Evolutionary conservation across 306 rosid species (phyloP).

Genomic region (Styphnolobium japonicum): DNA sequence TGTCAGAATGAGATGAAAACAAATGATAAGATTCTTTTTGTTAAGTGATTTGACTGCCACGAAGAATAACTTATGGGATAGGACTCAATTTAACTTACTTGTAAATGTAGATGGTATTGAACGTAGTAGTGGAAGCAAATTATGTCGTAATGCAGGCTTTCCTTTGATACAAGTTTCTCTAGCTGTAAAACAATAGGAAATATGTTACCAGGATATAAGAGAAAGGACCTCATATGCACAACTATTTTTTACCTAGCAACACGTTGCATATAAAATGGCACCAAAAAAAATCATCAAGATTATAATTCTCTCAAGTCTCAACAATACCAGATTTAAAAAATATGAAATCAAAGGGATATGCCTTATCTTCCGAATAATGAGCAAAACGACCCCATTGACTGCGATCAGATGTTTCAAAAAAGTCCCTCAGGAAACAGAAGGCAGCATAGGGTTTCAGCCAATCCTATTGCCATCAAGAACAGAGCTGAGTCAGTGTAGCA

Average conservation of each 20-base stretch:
- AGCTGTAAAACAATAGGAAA: conserved; percentile 55
- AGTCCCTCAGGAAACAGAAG: conserved; percentile 90
- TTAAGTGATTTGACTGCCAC: background rate
- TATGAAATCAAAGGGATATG: conserved; percentile 17
- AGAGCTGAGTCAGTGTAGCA: conserved; percentile 19
- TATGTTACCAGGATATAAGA: background rate
- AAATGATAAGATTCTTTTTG: conserved; percentile 25
- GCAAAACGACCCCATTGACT: conserved; percentile 94
- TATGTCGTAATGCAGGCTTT: conserved; percentile 68
- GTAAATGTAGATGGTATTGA: conserved; percentile 87
- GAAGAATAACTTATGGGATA: conserved; percentile 13
- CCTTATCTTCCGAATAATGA: conserved; percentile 70
- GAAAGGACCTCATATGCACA: background rate
- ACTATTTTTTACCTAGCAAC: background rate
- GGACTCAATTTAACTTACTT: conserved; percentile 51
- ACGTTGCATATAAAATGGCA: background rate
- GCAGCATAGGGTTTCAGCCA: conserved; percentile 97
- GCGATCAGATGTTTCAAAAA: conserved; percentile 93
- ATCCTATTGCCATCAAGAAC: conserved; percentile 56
- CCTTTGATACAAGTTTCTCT: conserved; percentile 83
- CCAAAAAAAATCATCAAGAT: background rate
- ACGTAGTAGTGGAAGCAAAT: conserved; percentile 89
- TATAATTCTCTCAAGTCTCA: background rate
- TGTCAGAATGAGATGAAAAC: conserved; percentile 34
- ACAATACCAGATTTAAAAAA: background rate